Base-by-base conservation (phyloP, 148 eudicot species). In the Fagopyrum tataricum region DNA sequence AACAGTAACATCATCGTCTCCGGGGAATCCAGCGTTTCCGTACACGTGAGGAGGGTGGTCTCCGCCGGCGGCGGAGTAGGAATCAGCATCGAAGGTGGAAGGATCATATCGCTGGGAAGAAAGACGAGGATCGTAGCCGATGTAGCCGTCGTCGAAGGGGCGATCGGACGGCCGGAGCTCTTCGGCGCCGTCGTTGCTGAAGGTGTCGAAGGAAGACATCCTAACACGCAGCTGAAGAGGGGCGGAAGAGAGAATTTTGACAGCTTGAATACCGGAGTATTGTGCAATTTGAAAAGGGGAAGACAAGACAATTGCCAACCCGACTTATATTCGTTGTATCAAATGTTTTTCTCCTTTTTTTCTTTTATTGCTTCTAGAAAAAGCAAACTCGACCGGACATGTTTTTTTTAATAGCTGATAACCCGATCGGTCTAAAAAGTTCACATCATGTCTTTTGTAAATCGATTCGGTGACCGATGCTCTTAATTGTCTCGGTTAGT, bases 171-270 rank as follows among this genome's bases (percentile, higher is more conserved):
- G 62, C 17, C 40, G 40, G 26, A 71, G 48, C 72, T 77, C 43
- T 10, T 71, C 41, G 53, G 68, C 85, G 74, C 82, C 94, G 83
- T 84, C 91, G 81, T 75, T 52, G 84, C 79, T 76, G 74, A 84
- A 88, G 0, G 88, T 66, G 73, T 93, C 96, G 82, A 90, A 89
- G 24, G 96, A 77, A 61, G 67, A 61, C 67, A 61, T 61, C 1
- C 67, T 24, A 39, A 10, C 41, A 26, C 26, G 9, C 9, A 21
- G 62, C 11, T 56, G n/a, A 21, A 21, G 67, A 61, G 67, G 6
- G 15, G 39, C 41, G 41, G 23, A 55, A 3, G 11, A 13, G 53
- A 48, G 53, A 18, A 53, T 53, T 53, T 53, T 53, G 59, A 53
- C 23, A 20, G 59, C 21, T 53, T 53, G 49, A 46, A 46, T 31